Percentiles rank a stretch among this genome's conserved stretches.
These are phyloP conservation scores for Fonsecaea erecta DNA, from an alignment of 2,329 filamentous ascomycete genomes.

Conservation along the genomic window DNA sequence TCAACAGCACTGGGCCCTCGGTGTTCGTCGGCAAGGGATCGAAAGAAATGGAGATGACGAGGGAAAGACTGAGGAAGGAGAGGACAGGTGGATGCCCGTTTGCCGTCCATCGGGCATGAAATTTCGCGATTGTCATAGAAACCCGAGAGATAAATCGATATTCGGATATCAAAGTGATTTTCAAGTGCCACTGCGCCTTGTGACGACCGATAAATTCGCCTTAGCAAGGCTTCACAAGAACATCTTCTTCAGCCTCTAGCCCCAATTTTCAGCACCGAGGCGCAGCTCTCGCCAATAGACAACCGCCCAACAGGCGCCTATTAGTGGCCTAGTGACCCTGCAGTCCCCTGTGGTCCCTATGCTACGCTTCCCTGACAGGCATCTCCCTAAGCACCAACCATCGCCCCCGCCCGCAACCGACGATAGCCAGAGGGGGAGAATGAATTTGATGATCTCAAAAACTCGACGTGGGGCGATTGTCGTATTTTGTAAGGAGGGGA, in stretches of 20 bases:
- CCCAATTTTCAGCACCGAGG: neutral
- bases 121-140: neutral
- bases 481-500: slow-evolving; percentile 11
- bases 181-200: slow-evolving; percentile 7
- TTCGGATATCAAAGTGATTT: neutral
- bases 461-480: slow-evolving; percentile 20
- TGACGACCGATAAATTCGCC: neutral
- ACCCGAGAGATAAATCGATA: neutral
- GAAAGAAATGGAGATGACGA: slow-evolving; percentile 53
- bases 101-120: slow-evolving; percentile 27
- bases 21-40: slow-evolving; percentile 58
- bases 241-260: neutral
- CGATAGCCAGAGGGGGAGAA: slow-evolving; percentile 17
- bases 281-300: slow-evolving; percentile 9
- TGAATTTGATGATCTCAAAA: slow-evolving; percentile 14
- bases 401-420: slow-evolving; percentile 20
- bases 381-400: slow-evolving; percentile 18
- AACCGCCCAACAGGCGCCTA: slow-evolving; percentile 8
- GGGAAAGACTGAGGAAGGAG: slow-evolving; percentile 44
- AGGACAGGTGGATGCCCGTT: slow-evolving; percentile 58
- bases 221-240: slow-evolving; percentile 1
- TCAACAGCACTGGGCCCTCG: slow-evolving; percentile 66
- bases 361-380: slow-evolving; percentile 20
- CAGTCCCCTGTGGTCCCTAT: too few relatives aligned
- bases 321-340: too few relatives aligned